Conservation (phyloP, 495 filamentous ascomycete species). For the Aspergillus carlsbadensis region DNA sequence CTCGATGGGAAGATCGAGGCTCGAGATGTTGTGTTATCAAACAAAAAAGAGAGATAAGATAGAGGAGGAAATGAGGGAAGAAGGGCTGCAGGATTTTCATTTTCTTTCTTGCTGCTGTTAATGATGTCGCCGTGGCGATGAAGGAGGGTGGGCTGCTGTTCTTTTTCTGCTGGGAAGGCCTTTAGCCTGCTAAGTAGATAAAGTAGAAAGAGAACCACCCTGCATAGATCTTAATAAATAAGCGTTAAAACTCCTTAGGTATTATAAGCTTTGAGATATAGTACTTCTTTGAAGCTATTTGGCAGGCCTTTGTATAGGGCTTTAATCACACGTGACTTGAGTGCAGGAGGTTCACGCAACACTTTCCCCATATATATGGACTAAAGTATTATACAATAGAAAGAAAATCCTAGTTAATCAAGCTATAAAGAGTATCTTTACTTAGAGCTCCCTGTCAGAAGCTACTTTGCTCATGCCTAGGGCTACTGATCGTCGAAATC, state of each 20-base stretch:
- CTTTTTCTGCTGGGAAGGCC: not conserved
- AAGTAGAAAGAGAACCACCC: not conserved
- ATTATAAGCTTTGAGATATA: not conserved
- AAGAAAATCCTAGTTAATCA: not conserved
- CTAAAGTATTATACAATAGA: not conserved
- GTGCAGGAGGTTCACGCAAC: not conserved
- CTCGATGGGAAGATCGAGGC: not conserved
- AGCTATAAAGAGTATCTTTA: not conserved
- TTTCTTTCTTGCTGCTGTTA: not conserved
- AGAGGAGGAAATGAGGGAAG: conserved; percentile 19
- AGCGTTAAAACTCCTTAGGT: too few species aligned
- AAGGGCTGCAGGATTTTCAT: conserved; percentile 7
- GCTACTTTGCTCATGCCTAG: too few species aligned
- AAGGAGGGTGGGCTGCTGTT: not conserved
- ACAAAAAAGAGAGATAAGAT: not conserved
- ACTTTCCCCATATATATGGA: too few species aligned
- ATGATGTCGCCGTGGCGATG: conserved; percentile 6
- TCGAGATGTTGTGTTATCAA: not conserved
- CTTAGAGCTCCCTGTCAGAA: too few species aligned
- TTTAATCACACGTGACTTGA: conserved; percentile 11
- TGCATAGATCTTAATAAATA: not conserved
- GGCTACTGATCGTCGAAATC: too few species aligned
- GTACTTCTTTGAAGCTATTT: not conserved
- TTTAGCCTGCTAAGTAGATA: not conserved
- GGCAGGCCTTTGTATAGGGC: conserved; percentile 11